Evolutionary conservation across 2,329 filamentous ascomycete species (phyloP), one percentile per base, ranked within the genome.

Genomic region (Stemphylium lycopersici): DNA sequence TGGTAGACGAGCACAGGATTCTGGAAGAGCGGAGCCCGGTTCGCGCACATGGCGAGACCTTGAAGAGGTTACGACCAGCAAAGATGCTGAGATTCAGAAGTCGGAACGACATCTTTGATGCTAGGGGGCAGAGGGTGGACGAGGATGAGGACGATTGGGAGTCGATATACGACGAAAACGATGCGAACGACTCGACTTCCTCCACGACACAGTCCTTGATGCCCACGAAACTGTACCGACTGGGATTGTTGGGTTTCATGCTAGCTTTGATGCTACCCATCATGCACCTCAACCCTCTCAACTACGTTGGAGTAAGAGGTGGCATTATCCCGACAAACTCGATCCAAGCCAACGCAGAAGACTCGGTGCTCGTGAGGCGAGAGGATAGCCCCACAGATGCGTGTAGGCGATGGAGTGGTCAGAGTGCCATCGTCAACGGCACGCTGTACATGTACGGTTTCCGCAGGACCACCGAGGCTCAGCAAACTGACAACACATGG

Each of bases 401-500:
- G 18, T 76, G 74, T 58, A 75, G 70, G 43, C 66, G 73, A 43
- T 76, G 72, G 72, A 70, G 67, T 13, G 73, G 74, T 22, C 73
- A 75, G 48, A 84, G 80, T 56, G 85, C 90, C 3, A 70, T 89
- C 32, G 80, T 93, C 13, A 91, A 91, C 61, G 89, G 89, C 12
- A 92, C 88, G 0, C 68, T 92, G 3, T 93, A 90, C 69, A 83
- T 91, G 49, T 93, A 91, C 62, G 90, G 90, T 32, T 90, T 90
- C 22, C 82, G 88, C 61, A 82, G 85, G 12, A 88, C 81, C 44
- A 83, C 79, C 1, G 72, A 80, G 13, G 72, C 80, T 12, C 80
- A 81, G 32, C 89, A 92, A 65, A 81, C 77, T 1, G 74, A 78
- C 5, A 77, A 90, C 66, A 88, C 85, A 1, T 92, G 89, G 89